Base-by-base conservation (phyloP, 2,329 filamentous ascomycete species). In the Pseudovirgaria hyperparasitica region DNA sequence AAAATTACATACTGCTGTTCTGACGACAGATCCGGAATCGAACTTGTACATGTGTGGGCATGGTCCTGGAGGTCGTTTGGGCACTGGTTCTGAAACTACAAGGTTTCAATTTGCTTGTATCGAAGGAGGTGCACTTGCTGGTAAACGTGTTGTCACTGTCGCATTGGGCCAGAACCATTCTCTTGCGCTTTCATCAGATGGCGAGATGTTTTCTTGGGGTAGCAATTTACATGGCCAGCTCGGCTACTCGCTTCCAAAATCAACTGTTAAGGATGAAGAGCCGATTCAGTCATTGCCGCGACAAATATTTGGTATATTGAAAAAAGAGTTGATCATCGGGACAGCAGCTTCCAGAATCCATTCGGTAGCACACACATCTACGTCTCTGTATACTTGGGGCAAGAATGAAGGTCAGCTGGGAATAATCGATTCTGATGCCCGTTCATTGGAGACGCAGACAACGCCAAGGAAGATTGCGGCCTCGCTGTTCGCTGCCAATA, bases 191-290 rank as follows among this genome's bases (percentile, higher is more conserved):
- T 80, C 82, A 4, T 75, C 75, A n/a, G 67, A 76, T 28, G 87
- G 90, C n/a, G 82, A 92, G 39, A 71, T 93, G 5, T 93, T 82
- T 63, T 90, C 84, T 2, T 98, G 90, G 90, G 90, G 90, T 6
- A 81, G 78, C 38, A 96, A 94, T 43, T 74, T 68, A 6, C 76
- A 72, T 46, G 84, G 78, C 2, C 87, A 96, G 48, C 65, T 98
- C 9, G 90, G 90, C 5, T 96, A 93, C 49, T 60, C 68, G 11
- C 60, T 93, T 10, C 82, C 85, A 2, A 64, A 65, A 35, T 68
- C 76, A 2, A 53, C 62, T 6, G 66, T 72, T 38, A 70, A 72
- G 28, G 82, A 93, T 27, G 81, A 94, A 41, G 81, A 90, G 32
- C 79, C 86, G 0, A 77, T 90, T 39, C 87, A 85, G 40, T 67